Conservation (phyloP, 177 flowering plant genomes). For the Vitis hybrid region DNA sequence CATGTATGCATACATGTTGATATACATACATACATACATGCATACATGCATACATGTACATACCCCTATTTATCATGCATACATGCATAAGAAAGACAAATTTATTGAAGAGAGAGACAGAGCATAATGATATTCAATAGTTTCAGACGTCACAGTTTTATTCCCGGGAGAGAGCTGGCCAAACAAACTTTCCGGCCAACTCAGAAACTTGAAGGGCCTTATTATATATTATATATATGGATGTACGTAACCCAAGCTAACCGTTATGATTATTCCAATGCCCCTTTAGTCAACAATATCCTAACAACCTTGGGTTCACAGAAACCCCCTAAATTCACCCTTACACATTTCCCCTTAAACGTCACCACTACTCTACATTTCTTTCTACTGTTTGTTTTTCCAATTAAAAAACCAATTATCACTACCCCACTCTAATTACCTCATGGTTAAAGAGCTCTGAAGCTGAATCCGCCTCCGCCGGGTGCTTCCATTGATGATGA, state of each 20-base stretch:
- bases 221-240: slow-evolving; percentile 23
- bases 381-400: background rate
- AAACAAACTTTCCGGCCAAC: slow-evolving; percentile 44
- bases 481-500: slow-evolving; percentile 14
- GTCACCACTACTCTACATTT: background rate
- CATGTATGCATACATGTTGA: background rate
- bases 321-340: slow-evolving; percentile 8
- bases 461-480: slow-evolving; percentile 11
- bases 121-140: slow-evolving; percentile 10
- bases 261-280: slow-evolving; percentile 56
- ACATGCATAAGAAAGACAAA: background rate
- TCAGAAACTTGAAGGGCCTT: background rate
- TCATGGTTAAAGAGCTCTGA: slow-evolving; percentile 22
- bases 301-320: slow-evolving; percentile 42
- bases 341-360: background rate
- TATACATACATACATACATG: background rate
- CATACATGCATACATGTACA: background rate
- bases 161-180: slow-evolving; percentile 33
- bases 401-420: background rate
- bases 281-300: slow-evolving; percentile 68
- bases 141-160: slow-evolving; percentile 34
- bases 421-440: slow-evolving; percentile 18
- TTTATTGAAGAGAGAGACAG: background rate
- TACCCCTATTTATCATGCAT: background rate
- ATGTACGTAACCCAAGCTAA: slow-evolving; percentile 40